Base-by-base conservation (phyloP, 2,329 filamentous ascomycete species). In the Diaporthe citrichinensis region DNA sequence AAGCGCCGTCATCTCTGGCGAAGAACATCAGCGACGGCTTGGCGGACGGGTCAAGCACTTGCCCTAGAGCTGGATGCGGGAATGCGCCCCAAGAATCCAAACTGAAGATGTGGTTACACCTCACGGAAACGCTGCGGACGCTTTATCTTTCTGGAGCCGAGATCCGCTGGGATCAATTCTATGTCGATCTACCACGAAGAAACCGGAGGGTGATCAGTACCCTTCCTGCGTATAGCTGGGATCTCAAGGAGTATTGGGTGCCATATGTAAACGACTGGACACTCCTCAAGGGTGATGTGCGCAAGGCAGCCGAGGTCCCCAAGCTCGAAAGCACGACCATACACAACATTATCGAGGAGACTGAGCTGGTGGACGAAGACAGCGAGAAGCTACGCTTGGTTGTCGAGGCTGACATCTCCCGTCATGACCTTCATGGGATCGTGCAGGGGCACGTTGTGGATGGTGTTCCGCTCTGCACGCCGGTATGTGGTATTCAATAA, bases 361-460 rank as follows among this genome's bases (percentile, higher is more conserved):
- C 49, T 0, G 59, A 62, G 39, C 14, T 61, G 14, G 10, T 41
- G 3, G 58, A 28, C 2, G 71, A 36, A 14, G 49, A 25, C 0
- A n/a, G 2, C 12, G 14, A 20, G 1, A 20, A n/a, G 2, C 4
- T 49, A 2, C 44, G 62, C 49, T 85, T 94, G 39, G 87, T 92
- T 76, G 90, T 92, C 7, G 91, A 93, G 82, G 92, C 92, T 14
- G 92, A 93, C 78, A 86, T 94, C 65, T 88, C 88, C 28, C 89
- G 93, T 49, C 87, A 90, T 39, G 90, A 94, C 78, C 86, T 94
- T 36, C 88, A 89, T 80, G 73, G 82, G 62, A 87, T 92, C 8
- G 90, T 93, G 72, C 86, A 86, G 65, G 92, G 92, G 36, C 93
- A 94, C 81, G 84, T 91, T 79, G 91, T 94, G 81, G 94, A 94